Base-by-base conservation (phyloP, 2,329 filamentous ascomycete genomes). In the Periconia digitata region DNA sequence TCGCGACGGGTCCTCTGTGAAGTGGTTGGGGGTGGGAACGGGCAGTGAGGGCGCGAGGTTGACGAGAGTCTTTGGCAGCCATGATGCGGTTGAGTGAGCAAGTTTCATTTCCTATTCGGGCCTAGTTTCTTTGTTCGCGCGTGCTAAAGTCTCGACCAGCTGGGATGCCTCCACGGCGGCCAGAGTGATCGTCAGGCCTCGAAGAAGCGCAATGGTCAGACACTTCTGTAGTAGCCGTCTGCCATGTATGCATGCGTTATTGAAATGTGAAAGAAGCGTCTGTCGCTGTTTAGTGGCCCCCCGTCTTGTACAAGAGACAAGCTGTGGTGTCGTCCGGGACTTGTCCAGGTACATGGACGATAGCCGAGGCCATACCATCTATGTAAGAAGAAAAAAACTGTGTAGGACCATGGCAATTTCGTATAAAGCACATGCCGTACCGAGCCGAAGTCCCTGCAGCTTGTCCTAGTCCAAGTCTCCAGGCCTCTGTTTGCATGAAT, bases 71-170 rank as follows among this genome's bases (percentile, higher is more conserved):
- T 17, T 7, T 22, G 8, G 22, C 37, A 21, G 35, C 15, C 35
- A 21, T 20, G 37, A 21, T 38, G 27, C 42, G 40, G 50, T 42
- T n/a, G 47, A 18, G 43, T 59, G 57, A 60, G 57, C 57, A 60
- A 56, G 57, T 60, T 59, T 56, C 50, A 50, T 54, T 51, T 17
- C 44, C 23, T 21, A 20, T 49, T 51, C 35, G 35, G 48, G 47
- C 2, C 32, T 44, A 36, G 38, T 15, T 10, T 15, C 39, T 34
- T n/a, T 37, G 35, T 17, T 17, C 15, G 40, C 37, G 39, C 43
- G 43, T 49, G 49, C n/a, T 32, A 10, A 32, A 15, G 27, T 15
- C 27, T 32, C 27, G 27, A 32, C 27, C 27, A 10, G 27, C 4
- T 32, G 24, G 24, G 24, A 12, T 27, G 6, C 24, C 29, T 42